Evolutionary conservation across 2,329 filamentous ascomycete genomes (phyloP).

Genomic region (Penicillium sp.): DNA sequence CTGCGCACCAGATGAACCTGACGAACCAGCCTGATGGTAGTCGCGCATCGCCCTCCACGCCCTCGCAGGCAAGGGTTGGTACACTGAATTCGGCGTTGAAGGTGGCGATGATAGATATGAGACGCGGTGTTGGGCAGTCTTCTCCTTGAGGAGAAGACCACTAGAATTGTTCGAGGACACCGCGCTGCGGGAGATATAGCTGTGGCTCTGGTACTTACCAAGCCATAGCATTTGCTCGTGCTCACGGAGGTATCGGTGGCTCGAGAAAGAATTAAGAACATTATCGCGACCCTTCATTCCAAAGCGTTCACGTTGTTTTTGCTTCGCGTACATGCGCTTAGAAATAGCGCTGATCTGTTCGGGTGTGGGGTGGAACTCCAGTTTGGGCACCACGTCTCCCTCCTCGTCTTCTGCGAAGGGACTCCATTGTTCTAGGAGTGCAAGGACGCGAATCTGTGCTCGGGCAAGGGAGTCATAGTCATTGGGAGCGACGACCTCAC

Average conservation of each 20-base stretch:
- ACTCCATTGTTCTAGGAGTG: neutral
- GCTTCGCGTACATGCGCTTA: neutral
- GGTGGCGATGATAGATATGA: neutral
- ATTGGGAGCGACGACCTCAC: neutral
- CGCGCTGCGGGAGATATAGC: neutral
- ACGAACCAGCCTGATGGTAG: neutral
- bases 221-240: neutral
- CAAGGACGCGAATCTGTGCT: neutral
- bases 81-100: neutral
- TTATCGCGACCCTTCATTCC: neutral
- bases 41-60: neutral
- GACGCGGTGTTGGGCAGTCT: neutral
- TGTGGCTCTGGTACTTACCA: neutral
- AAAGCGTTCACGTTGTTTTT: neutral
- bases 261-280: neutral
- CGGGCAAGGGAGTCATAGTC: neutral
- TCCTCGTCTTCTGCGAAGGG: neutral
- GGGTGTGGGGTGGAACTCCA: neutral
- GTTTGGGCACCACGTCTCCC: neutral
- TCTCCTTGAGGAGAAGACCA: neutral
- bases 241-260: neutral
- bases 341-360: neutral
- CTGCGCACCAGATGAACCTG: no score
- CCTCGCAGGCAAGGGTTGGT: neutral
- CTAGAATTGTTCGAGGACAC: neutral